Conservation (phyloP, 148 eudicot species). For the Vaccinium myrtillus region DNA sequence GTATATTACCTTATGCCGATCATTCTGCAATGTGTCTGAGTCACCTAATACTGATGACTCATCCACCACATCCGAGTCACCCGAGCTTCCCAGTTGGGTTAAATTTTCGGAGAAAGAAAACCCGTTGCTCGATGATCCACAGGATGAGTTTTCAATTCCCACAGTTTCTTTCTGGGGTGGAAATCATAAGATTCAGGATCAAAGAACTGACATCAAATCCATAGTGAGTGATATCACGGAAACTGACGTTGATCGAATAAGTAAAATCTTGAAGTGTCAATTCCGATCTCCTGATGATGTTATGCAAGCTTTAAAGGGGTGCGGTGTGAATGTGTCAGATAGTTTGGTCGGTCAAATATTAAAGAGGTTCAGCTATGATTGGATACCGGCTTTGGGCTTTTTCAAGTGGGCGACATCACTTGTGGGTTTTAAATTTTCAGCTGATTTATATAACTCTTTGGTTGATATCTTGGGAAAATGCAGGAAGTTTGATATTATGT, state of each 20-base stretch:
- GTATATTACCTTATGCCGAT: conserved; percentile 16
- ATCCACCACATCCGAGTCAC: conserved; percentile 46
- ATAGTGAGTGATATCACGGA: conserved; percentile 36
- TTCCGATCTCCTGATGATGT: conserved; percentile 55
- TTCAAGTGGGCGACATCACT: conserved; percentile 72
- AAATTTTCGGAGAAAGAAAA: conserved; percentile 40
- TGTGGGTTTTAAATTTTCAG: conserved; percentile 32
- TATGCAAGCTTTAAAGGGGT: conserved; percentile 32
- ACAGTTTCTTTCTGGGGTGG: conserved; percentile 55
- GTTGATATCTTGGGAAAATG: conserved; percentile 73
- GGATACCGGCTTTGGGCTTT: conserved; percentile 64
- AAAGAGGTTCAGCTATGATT: conserved; percentile 62
- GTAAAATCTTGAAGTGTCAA: conserved; percentile 35
- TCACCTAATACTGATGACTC: conserved; percentile 23
- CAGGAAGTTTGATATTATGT: conserved; percentile 62
- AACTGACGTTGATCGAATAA: conserved; percentile 50
- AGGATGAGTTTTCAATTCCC: conserved; percentile 68
- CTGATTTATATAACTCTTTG: conserved; percentile 56
- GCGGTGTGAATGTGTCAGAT: conserved; percentile 40
- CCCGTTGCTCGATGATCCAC: conserved; percentile 22
- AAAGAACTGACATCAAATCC: conserved; percentile 31
- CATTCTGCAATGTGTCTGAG: conserved; percentile 34
- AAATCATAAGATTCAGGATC: conserved; percentile 32
- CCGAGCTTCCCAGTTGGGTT: conserved; percentile 71
- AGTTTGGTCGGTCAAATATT: conserved; percentile 55